Evolutionary conservation across 2,329 filamentous ascomycete species (phyloP).

Genomic region (Metarhizium robertsii): DNA sequence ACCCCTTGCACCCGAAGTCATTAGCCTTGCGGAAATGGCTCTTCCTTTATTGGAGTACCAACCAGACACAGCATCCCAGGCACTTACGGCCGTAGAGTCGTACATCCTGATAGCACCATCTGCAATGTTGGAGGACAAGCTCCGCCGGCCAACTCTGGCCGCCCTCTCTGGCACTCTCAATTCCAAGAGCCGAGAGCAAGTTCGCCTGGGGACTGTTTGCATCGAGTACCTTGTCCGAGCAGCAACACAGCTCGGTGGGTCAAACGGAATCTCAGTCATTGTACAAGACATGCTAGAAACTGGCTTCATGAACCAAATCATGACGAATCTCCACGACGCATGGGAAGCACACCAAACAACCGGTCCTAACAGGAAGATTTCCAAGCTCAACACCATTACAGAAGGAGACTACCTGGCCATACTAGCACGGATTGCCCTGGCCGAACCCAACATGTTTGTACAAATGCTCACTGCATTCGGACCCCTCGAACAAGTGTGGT

Average conservation of each 20-base stretch:
- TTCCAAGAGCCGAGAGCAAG: slow-evolving; percentile 46
- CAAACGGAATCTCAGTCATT: slow-evolving; percentile 51
- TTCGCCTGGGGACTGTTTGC: slow-evolving; percentile 48
- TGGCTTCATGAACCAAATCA: slow-evolving; percentile 52
- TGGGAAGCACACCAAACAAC: slow-evolving; percentile 72
- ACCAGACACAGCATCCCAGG: slow-evolving; percentile 51
- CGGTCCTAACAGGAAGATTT: slow-evolving; percentile 64
- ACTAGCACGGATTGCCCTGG: slow-evolving; percentile 67
- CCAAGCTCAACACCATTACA: slow-evolving; percentile 62
- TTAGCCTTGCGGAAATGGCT: slow-evolving; percentile 51
- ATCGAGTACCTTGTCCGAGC: slow-evolving; percentile 57
- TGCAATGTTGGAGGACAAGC: slow-evolving; percentile 50
- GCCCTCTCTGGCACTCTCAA: slow-evolving; percentile 41
- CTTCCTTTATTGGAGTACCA: slow-evolving; percentile 60
- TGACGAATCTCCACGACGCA: slow-evolving; percentile 57
- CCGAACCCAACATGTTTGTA: slow-evolving; percentile 60
- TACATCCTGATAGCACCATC: slow-evolving; percentile 63
- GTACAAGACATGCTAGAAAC: slow-evolving; percentile 55
- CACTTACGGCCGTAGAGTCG: slow-evolving; percentile 56
- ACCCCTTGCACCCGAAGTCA: slow-evolving; percentile 52
- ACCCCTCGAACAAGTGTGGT: slow-evolving; percentile 42
- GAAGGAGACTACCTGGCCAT: slow-evolving; percentile 82
- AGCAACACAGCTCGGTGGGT: slow-evolving; percentile 52
- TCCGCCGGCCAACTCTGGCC: slow-evolving; percentile 39
- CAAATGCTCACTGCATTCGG: slow-evolving; percentile 42